Evolutionary conservation across 1,139 yeast genomes (phyloP).

Genomic region (Hyphopichia khmerensis): DNA sequence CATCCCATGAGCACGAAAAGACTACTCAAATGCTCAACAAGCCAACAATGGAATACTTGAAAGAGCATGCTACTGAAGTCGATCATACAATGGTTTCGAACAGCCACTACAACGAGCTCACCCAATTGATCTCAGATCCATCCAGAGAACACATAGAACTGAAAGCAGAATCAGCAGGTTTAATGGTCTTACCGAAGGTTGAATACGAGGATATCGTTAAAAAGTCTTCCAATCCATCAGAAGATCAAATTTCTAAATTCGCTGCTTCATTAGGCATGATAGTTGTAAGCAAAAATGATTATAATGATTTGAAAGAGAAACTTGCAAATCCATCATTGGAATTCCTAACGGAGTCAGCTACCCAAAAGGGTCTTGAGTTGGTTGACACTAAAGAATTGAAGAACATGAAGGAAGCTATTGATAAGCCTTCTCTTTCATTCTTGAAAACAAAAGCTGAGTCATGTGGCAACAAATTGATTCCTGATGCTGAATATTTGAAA

Average conservation of each 20-base stretch:
- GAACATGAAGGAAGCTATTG: slow-evolving; percentile 6
- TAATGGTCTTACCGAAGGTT: slow-evolving; percentile 13
- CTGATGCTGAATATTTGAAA: slow-evolving; percentile 7
- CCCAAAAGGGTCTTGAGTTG: slow-evolving; percentile 10
- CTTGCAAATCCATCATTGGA: slow-evolving; percentile 20
- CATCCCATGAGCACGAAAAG: slow-evolving; percentile 4
- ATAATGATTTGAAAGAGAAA: slow-evolving; percentile 4
- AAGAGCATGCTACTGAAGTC: slow-evolving; percentile 15
- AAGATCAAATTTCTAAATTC: slow-evolving; percentile 8
- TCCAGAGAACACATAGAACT: slow-evolving; percentile 32
- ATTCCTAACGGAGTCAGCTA: slow-evolving; percentile 8
- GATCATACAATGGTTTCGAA: slow-evolving; percentile 20
- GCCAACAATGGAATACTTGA: slow-evolving; percentile 19
- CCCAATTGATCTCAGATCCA: slow-evolving; percentile 29
- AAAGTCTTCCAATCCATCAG: slow-evolving; percentile 20
- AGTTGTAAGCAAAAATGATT: slow-evolving; percentile 3
- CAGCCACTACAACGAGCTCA: slow-evolving; percentile 24
- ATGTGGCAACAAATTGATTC: slow-evolving; percentile 6
- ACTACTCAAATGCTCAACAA: slow-evolving; percentile 4
- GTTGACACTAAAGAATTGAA: slow-evolving; percentile 7
- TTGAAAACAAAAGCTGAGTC: slow-evolving; percentile 2
- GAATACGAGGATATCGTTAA: slow-evolving; percentile 11
- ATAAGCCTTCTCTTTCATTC: slow-evolving; percentile 10
- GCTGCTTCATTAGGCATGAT: slow-evolving; percentile 1
- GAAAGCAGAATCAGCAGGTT: slow-evolving; percentile 30